A percentile compares a stretch with the other conserved stretches of the same genome.
phyloP scores from a whole-genome alignment of 2,329 filamentous ascomycete species.

The Ophiostoma montium region DNA sequence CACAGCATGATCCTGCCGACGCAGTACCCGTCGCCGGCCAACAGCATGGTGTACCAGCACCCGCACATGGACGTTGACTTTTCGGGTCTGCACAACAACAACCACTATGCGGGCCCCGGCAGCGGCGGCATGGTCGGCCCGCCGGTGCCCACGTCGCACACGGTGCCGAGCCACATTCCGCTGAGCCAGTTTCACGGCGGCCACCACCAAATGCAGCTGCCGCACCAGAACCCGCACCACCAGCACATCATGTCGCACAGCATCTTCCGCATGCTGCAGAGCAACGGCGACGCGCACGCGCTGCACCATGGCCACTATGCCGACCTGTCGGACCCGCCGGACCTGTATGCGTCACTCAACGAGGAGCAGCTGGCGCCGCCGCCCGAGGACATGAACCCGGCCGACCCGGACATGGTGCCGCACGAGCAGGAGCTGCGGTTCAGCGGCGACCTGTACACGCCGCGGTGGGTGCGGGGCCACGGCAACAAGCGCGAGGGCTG shows the following conservation, averaged over 20 bases:
- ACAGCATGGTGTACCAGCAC: slow-evolving; percentile 10
- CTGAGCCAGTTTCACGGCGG: slow-evolving; percentile 17
- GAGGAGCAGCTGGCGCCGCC: slow-evolving; percentile 63
- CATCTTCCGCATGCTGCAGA: slow-evolving; percentile 59
- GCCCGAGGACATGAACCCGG: slow-evolving; percentile 68
- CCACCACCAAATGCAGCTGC: too few species aligned
- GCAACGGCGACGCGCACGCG: slow-evolving; percentile 55
- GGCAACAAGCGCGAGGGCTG: slow-evolving; percentile 81
- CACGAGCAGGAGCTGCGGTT: slow-evolving; percentile 71
- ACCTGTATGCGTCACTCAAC: slow-evolving; percentile 60
- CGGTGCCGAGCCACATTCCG: slow-evolving; percentile 8
- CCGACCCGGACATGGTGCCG: slow-evolving; percentile 59
- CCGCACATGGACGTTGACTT: slow-evolving; percentile 8
- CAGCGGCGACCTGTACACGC: slow-evolving; percentile 70
- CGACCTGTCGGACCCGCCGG: slow-evolving; percentile 60
- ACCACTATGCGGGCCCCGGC: not conserved
- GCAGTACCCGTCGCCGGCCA: slow-evolving; percentile 34
- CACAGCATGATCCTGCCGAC: slow-evolving; percentile 48
- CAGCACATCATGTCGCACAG: slow-evolving; percentile 54
- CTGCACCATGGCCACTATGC: slow-evolving; percentile 58
- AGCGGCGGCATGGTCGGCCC: not conserved
- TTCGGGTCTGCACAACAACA: slow-evolving; percentile 1
- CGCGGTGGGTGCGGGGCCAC: slow-evolving; percentile 70
- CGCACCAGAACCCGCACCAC: slow-evolving; percentile 21
- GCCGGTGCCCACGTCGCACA: slow-evolving; percentile 5